Conservation (phyloP, 2,329 filamentous ascomycete genomes). For the Hirsutella minnesotensis region DNA sequence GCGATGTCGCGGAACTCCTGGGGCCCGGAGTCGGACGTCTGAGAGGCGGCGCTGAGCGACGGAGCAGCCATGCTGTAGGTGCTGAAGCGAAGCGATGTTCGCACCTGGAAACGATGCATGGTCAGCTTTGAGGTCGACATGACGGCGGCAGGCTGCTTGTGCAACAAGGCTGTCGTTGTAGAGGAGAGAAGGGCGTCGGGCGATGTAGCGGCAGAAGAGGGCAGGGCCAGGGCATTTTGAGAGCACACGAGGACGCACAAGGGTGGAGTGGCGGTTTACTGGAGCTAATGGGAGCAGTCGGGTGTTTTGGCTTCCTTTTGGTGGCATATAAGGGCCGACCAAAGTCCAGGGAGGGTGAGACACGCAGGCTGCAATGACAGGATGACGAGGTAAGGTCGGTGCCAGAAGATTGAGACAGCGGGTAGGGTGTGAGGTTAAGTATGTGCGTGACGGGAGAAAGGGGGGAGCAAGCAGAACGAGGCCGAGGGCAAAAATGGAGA, state of each 20-base stretch:
- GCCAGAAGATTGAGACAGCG: neutral
- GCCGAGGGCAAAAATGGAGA: slow-evolving; percentile 4
- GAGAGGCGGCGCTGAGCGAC: slow-evolving; percentile 46
- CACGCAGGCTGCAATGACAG: slow-evolving; percentile 1
- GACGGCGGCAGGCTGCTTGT: neutral
- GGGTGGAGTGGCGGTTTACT: neutral
- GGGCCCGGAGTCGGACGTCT: slow-evolving; percentile 40
- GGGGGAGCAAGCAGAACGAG: slow-evolving; percentile 2
- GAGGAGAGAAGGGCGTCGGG: neutral
- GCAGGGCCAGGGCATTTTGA: neutral
- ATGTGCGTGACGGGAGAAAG: neutral
- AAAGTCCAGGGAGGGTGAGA: slow-evolving; percentile 3
- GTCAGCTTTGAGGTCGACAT: slow-evolving; percentile 3
- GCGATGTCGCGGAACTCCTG: slow-evolving; percentile 59
- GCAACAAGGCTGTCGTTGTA: slow-evolving; percentile 2
- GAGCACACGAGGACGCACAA: slow-evolving; percentile 2
- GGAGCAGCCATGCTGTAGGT: slow-evolving; percentile 48
- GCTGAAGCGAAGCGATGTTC: slow-evolving; percentile 45
- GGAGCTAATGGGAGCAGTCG: neutral
- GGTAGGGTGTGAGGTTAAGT: neutral
- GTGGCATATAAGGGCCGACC: neutral
- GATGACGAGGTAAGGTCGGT: neutral
- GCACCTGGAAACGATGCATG: slow-evolving; percentile 26
- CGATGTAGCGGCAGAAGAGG: neutral
- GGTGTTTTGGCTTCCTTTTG: neutral